Conservation (phyloP, 768 basidiomycete genomes). For the Rhizopogon vinicolor region DNA sequence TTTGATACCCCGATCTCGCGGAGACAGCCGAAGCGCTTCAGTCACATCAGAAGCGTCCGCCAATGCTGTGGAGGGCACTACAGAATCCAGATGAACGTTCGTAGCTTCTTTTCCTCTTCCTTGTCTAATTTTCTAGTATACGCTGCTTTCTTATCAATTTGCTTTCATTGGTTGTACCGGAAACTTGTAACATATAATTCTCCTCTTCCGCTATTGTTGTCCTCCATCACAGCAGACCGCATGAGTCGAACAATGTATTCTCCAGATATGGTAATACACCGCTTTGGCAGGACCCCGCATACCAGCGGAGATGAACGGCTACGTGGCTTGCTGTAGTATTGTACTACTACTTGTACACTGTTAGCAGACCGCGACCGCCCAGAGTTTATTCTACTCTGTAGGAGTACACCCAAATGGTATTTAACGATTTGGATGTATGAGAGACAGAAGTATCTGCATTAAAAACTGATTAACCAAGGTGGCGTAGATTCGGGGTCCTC, state of each 20-base stretch:
- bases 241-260: constrained; percentile 10
- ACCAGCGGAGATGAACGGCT: neutral
- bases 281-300: constrained; percentile 4
- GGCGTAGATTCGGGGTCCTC: neutral
- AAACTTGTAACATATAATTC: neutral
- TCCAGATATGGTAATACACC: neutral
- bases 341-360: too few species aligned
- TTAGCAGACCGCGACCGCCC: neutral
- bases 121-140: neutral
- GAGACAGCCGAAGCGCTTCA: constrained; percentile 39
- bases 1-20: constrained; percentile 44
- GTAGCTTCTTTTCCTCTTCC: neutral
- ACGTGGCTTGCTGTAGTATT: too few species aligned
- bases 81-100: neutral
- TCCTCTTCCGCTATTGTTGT: constrained; percentile 1
- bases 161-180: neutral
- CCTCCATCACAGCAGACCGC: neutral
- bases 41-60: constrained; percentile 29
- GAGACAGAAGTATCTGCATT: neutral
- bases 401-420: neutral
- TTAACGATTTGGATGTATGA: neutral
- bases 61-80: constrained; percentile 4
- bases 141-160: neutral
- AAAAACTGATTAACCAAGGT: neutral
- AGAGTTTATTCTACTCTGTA: neutral